Base-by-base conservation (phyloP, 352 stramenopile genomes). In the Pythium myriotylum region DNA sequence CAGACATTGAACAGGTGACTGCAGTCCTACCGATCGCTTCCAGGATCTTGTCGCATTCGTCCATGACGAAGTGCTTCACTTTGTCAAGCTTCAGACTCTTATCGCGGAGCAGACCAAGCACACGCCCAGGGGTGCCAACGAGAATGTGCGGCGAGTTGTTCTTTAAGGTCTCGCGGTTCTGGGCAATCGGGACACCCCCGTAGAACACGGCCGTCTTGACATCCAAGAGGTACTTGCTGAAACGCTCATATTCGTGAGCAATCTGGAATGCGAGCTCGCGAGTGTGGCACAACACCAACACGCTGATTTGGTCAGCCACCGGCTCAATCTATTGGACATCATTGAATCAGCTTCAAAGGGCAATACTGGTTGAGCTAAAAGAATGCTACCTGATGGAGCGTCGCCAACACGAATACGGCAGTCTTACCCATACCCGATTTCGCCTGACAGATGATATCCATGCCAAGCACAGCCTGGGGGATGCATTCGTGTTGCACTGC, bases 401-500 rank as follows among this genome's bases (percentile, higher is more conserved):
- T 99, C 19, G 98, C 95, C 46, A 99, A 79, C 6, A 99, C 97
- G 72, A 99, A 99, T 33, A 99, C 98, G 45, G 98, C 98, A 0
- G 98, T 99, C 85, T 99, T 99, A 65, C 98, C 98, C 97, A 99
- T 99, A 81, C 98, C 98, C 40, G 95, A 99, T 89, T 99, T 99
- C 60, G 98, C 97, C 78, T 99, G 98, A 81, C 97, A 99, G 80
- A 99, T 97, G 65, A 99, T 98, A 77, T 99, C 98, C 87, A 99
- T 99, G 47, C 97, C 97, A n/a, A 99, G 87, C 51, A 99, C 95
- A 37, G 97, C 97, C 76, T 99, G 97, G 23, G 97, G 97, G 73
- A 99, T 99, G 67, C 97, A 99, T 81, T 99, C 97, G 74, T 99
- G 97, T 78, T 98, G 95, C 53, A 98, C 95, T 97, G 70, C 51